These are phyloP conservation scores for Podospora pseudocomata DNA, from an alignment of 495 filamentous ascomycete genomes.

Conservation along the genomic window DNA sequence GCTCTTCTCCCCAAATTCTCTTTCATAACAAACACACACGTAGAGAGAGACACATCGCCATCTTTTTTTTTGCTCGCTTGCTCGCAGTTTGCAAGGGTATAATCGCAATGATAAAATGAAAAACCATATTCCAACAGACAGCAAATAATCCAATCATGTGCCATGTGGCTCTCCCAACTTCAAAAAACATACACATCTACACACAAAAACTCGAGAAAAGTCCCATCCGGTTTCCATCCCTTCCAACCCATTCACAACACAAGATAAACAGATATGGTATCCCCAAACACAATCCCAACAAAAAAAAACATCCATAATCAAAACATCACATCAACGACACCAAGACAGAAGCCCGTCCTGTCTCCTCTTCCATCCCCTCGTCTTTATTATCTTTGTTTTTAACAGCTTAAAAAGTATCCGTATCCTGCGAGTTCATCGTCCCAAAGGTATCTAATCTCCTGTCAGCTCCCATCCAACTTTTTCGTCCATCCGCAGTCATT, in stretches of 20 bases:
- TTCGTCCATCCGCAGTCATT: neutral
- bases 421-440: constrained; percentile 47
- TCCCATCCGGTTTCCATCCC: neutral
- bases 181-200: neutral
- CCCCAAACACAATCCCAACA: neutral
- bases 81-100: neutral
- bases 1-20: neutral
- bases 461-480: neutral
- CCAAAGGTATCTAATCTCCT: constrained; percentile 51
- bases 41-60: neutral
- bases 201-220: neutral
- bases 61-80: neutral
- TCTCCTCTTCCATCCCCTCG: neutral
- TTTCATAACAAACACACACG: too few species aligned
- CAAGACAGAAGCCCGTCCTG: neutral
- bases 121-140: neutral
- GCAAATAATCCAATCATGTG: neutral
- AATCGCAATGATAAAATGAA: neutral
- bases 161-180: neutral
- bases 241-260: neutral
- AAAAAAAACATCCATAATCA: neutral
- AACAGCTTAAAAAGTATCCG: constrained; percentile 47
- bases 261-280: neutral
- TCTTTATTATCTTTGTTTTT: neutral
- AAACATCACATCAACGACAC: neutral